phyloP scores from a whole-genome alignment of 2,329 filamentous ascomycete species.

The Beauveria varroae region DNA sequence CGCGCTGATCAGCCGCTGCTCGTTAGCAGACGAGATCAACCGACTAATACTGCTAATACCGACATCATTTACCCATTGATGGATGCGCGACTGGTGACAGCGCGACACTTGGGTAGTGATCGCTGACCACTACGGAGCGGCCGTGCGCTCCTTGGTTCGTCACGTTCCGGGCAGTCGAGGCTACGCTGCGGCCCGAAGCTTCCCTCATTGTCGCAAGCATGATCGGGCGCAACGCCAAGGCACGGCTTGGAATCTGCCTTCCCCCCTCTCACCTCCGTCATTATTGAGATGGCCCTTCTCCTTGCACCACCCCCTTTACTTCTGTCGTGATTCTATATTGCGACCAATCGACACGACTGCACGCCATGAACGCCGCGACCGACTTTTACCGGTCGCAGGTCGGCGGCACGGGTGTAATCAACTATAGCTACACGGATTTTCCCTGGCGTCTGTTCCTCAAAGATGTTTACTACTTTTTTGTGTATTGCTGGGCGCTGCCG shows the following conservation, averaged over 20 bases:
- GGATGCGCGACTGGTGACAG: no score
- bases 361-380: conserved; percentile 28
- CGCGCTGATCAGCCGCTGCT: conserved; percentile 4
- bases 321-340: not conserved
- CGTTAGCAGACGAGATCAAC: not conserved
- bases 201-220: not conserved
- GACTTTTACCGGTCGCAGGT: conserved; percentile 53
- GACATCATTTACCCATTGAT: not conserved
- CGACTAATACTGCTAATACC: not conserved
- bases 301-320: not conserved
- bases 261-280: not conserved
- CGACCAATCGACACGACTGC: not conserved
- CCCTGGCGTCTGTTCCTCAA: conserved; percentile 43
- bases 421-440: conserved; percentile 53
- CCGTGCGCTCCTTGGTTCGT: not conserved
- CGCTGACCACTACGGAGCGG: not conserved
- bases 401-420: conserved; percentile 48
- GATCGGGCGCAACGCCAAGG: not conserved
- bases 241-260: not conserved
- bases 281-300: not conserved
- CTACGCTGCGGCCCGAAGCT: not conserved
- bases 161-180: not conserved
- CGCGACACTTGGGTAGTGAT: not conserved
- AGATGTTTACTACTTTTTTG: conserved; percentile 49
- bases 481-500: conserved; percentile 48